Base-by-base conservation (phyloP, 2,329 filamentous ascomycete species). In the Dactylellina haptotyla region DNA sequence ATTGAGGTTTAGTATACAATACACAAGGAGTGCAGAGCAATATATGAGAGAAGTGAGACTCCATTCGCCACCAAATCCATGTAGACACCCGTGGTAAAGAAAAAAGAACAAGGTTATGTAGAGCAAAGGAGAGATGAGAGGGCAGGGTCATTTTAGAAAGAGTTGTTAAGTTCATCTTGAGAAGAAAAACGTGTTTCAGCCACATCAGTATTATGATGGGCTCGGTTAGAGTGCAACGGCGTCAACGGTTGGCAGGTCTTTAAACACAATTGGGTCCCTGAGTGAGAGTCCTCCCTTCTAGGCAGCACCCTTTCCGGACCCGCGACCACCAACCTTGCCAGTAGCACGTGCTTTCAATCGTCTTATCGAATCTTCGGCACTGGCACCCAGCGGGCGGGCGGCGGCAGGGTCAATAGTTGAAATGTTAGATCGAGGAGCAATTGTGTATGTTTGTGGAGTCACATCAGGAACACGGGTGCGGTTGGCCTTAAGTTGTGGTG, bases 361-460 rank as follows among this genome's bases (percentile, higher is more conserved):
- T 37, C 77, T 66, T 32, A 78, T 78, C 53, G 77, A 76, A 46
- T 77, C 77, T 56, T 78, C 77, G 48, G 76, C 77, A 20, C 69
- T 74, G 51, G 77, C 76, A 48, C 75, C 76, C n/a, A 78, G 70
- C 25, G 76, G 76, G 34, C 75, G 76, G 48, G 75, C 75, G 39
- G 76, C 63, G 4, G 65, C 66, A 16, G 76, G 71, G 51, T 75
- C 63, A 30, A 67, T 50, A 25, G 58, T 61, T 16, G 70, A 41
- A 12, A 77, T 32, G 9, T 75, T 76, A 9, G 66, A 75, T 23
- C 43, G 41, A 23, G 77, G 77, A 10, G 77, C 77, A 30, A 78
- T 75, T 14, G 77, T 77, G 64, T 78, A 78, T 9, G 62, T 75
- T 26, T 75, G 61, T 16, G 77, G 77, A 59, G 78, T 77, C 28